Evolutionary conservation across 768 basidiomycete genomes (phyloP).

Genomic region (Lentinus tigrinus): DNA sequence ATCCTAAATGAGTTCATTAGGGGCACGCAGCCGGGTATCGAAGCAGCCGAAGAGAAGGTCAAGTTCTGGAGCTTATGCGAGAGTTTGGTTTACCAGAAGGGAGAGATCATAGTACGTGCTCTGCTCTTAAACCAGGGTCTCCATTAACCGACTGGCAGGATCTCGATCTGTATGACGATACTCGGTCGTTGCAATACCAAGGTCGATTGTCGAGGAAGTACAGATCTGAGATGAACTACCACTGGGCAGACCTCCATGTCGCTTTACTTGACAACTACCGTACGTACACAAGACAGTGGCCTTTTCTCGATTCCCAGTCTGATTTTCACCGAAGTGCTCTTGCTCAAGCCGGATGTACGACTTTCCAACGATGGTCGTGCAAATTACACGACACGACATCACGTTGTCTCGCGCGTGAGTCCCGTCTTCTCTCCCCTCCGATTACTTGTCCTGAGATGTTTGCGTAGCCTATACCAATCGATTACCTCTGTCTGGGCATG

Average conservation of each 20-base stretch:
- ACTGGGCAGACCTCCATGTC: constrained; percentile 67
- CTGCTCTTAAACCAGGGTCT: background rate
- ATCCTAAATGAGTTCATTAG: constrained; percentile 74
- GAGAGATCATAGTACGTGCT: constrained; percentile 75
- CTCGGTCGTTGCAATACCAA: constrained; percentile 67
- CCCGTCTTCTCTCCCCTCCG: background rate
- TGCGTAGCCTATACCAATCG: constrained; percentile 72
- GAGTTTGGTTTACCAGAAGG: constrained; percentile 68
- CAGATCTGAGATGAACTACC: constrained; percentile 54
- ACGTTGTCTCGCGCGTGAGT: constrained; percentile 67
- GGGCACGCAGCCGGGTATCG: constrained; percentile 87
- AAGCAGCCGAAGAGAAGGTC: constrained; percentile 87
- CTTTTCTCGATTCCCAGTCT: background rate
- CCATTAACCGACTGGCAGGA: constrained; percentile 47
- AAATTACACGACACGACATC: constrained; percentile 47
- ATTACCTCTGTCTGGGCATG: constrained; percentile 69
- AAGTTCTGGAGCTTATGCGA: constrained; percentile 84
- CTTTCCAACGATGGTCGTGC: constrained; percentile 26
- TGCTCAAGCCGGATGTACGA: constrained; percentile 56
- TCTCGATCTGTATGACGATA: constrained; percentile 77
- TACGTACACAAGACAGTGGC: constrained; percentile 44
- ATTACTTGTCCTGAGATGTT: background rate
- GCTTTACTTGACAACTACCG: constrained; percentile 77
- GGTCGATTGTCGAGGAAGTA: constrained; percentile 61
- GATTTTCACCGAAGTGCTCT: constrained; percentile 46